Evolutionary conservation across 305 asterid genomes (phyloP).

Genomic region (Plantago coronopus): DNA sequence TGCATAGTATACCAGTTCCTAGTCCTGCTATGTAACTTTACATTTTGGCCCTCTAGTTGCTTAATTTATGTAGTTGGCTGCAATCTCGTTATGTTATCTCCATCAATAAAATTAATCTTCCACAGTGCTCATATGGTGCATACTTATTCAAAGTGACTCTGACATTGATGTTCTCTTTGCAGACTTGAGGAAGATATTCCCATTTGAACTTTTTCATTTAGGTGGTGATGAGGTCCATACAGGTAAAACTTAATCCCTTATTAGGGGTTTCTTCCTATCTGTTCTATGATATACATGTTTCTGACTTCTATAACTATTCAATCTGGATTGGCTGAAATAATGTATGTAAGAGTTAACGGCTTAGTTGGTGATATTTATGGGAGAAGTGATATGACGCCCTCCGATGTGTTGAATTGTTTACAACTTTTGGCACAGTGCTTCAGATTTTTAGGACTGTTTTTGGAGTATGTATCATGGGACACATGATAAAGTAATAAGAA

Average conservation of each 20-base stretch:
- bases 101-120: conserved; percentile 6
- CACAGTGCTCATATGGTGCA: conserved; percentile 1
- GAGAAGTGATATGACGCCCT: too few relatives aligned
- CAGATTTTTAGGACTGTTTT: too few relatives aligned
- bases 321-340: too few relatives aligned
- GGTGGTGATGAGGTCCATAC: conserved; percentile 98
- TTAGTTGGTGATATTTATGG: too few relatives aligned
- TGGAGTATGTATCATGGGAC: too few relatives aligned
- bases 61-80: conserved; percentile 11
- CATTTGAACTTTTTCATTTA: conserved; percentile 84
- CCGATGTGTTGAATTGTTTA: too few relatives aligned
- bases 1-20: too few relatives aligned
- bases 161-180: conserved; percentile 30
- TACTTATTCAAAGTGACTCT: conserved; percentile 17
- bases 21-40: neutral
- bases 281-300: conserved; percentile 3
- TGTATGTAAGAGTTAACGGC: too few relatives aligned
- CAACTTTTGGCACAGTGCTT: too few relatives aligned
- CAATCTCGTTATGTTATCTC: neutral
- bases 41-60: conserved; percentile 13
- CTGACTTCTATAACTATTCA: neutral
- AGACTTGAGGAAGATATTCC: conserved; percentile 83
- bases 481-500: too few relatives aligned
- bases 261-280: conserved; percentile 16
- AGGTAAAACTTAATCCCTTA: conserved; percentile 33